A percentile compares a stretch with the other conserved stretches of the same genome.
Evolutionary conservation across 1,284 basidiomycete genomes (phyloP).

Genomic region (Ustilago sp.): DNA sequence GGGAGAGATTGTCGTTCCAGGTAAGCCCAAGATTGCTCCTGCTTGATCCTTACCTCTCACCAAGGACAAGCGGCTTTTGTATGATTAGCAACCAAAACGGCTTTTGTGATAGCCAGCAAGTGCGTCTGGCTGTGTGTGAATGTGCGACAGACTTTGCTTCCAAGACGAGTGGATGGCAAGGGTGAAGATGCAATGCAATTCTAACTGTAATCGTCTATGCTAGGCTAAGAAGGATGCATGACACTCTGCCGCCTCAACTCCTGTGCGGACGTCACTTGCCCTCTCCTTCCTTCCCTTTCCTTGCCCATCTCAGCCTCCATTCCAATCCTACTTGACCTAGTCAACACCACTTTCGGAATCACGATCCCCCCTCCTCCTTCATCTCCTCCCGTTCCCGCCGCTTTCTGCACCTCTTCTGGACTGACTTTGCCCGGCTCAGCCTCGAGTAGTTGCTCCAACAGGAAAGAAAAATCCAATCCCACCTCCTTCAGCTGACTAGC

Average conservation of each 20-base stretch:
- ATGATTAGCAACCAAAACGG: neutral
- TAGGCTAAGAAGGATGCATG: slow-evolving; percentile 27
- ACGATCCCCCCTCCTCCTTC: neutral
- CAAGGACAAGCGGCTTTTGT: neutral
- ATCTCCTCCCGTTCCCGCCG: neutral
- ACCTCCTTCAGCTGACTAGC: slow-evolving; percentile 41
- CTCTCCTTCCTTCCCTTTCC: slow-evolving; percentile 2
- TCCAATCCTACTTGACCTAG: slow-evolving; percentile 22
- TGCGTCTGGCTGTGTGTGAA: neutral
- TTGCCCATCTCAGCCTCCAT: slow-evolving; percentile 9
- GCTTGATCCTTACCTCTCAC: neutral
- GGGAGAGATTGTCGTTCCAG: slow-evolving; percentile 78
- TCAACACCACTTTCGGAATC: slow-evolving; percentile 21
- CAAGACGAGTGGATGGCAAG: neutral
- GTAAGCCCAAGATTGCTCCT: slow-evolving; percentile 58
- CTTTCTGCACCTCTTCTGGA: too few relatives aligned
- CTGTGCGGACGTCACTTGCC: slow-evolving; percentile 26
- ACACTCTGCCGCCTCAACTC: slow-evolving; percentile 50
- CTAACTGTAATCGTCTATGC: neutral
- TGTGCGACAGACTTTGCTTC: neutral
- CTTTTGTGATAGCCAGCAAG: neutral
- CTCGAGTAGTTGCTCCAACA: slow-evolving; percentile 29
- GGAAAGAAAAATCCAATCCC: slow-evolving; percentile 38
- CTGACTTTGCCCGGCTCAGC: slow-evolving; percentile 8
- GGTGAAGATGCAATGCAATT: neutral